Evolutionary conservation across 192 early-diverging fungal genomes (phyloP).

Genomic region (Umbelopsis sp.): DNA sequence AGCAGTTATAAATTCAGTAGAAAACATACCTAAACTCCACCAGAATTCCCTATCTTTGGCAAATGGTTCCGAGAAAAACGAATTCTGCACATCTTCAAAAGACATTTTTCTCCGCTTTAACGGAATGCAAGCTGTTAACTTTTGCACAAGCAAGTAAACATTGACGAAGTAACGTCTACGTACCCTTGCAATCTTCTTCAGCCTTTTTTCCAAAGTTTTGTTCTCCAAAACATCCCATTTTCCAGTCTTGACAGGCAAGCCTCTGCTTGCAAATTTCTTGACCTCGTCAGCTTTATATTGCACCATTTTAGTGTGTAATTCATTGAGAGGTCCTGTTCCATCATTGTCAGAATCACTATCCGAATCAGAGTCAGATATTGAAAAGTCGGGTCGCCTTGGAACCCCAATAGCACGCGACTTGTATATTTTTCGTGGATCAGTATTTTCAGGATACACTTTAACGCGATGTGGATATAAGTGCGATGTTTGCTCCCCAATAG

Average conservation of each 20-base stretch:
- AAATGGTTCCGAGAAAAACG: not conserved
- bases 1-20: not conserved
- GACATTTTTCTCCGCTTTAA: not conserved
- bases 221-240: constrained; percentile 7
- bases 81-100: not conserved
- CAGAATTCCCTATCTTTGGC: not conserved
- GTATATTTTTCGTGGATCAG: not conserved
- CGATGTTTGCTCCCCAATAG: not conserved
- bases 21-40: constrained; percentile 1
- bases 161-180: not conserved
- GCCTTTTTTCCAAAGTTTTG: not conserved
- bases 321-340: not conserved
- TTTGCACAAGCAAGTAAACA: not conserved
- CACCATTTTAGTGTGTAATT: not conserved
- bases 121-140: not conserved
- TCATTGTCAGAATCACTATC: constrained; percentile 10
- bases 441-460: constrained; percentile 1
- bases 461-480: not conserved
- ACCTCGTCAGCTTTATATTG: not conserved
- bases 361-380: constrained; percentile 2
- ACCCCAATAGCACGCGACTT: not conserved
- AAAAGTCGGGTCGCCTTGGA: not conserved
- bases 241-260: not conserved
- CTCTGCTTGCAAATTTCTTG: not conserved
- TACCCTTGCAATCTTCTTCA: constrained; percentile 13